These are phyloP conservation scores for Plasmodiophora brassicae DNA, from an alignment of 208 protist species.

Conservation along the genomic window DNA sequence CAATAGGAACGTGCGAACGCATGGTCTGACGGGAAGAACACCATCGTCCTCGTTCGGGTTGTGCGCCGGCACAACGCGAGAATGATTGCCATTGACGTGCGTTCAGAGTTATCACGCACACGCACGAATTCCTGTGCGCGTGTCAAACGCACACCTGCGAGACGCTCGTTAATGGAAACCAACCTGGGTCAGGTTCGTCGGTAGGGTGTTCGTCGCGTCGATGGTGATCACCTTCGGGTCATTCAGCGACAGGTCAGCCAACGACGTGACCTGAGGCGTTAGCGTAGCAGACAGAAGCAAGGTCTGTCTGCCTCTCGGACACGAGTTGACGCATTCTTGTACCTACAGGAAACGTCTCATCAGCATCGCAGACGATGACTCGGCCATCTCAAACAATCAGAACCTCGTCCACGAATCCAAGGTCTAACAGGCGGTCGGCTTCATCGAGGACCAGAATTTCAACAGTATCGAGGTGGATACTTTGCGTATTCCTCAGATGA, in stretches of 20 bases:
- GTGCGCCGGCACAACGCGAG: constrained; percentile 22
- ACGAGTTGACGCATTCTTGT: constrained; percentile 36
- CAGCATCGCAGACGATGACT: no score
- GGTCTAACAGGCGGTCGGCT: constrained; percentile 61
- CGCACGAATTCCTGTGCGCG: constrained; percentile 49
- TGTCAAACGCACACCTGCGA: no score
- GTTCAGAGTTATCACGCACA: neutral
- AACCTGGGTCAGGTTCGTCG: neutral
- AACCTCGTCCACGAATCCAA: constrained; percentile 47
- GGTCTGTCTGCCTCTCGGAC: constrained; percentile 37
- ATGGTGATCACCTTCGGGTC: constrained; percentile 33
- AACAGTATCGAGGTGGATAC: constrained; percentile 29
- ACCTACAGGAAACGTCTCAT: no score
- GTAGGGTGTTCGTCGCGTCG: neutral
- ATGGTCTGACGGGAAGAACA: constrained; percentile 43
- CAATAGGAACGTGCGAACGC: neutral
- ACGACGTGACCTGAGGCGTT: constrained; percentile 33
- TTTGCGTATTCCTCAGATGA: constrained; percentile 46
- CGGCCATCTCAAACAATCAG: no score
- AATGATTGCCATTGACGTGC: neutral
- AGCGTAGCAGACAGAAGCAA: constrained; percentile 48
- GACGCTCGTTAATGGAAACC: no score
- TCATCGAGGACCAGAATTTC: constrained; percentile 66
- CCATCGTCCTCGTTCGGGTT: constrained; percentile 31
- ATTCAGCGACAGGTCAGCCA: constrained; percentile 32